phyloP scores from a whole-genome alignment of 2,329 filamentous ascomycete species.

The Cordyceps militaris region DNA sequence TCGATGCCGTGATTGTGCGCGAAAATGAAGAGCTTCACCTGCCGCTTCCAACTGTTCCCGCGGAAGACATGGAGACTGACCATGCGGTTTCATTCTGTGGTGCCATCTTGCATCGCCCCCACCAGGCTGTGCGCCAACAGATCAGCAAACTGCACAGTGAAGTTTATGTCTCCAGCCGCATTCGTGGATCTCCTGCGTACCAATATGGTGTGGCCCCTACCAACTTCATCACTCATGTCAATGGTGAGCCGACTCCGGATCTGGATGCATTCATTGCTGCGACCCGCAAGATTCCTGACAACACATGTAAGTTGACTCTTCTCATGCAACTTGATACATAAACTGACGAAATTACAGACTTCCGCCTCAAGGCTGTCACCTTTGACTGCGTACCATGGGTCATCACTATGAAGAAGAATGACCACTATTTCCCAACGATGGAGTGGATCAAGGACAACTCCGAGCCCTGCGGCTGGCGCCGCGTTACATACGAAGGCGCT shows the following conservation, averaged over 20 bases:
- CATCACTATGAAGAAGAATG: constrained; percentile 99
- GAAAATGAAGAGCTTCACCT: constrained; percentile 73
- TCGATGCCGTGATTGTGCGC: constrained; percentile 82
- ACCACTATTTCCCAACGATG: constrained; percentile 80
- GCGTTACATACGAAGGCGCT: constrained; percentile 54
- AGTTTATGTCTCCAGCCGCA: constrained; percentile 87
- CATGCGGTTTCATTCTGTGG: constrained; percentile 92
- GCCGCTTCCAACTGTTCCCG: constrained; percentile 76
- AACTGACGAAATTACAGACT: constrained; percentile 47
- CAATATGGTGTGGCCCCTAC: constrained; percentile 91
- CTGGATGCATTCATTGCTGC: constrained; percentile 73
- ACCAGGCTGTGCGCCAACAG: constrained; percentile 94
- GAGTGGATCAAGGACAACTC: constrained; percentile 60
- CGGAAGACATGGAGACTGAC: constrained; percentile 85
- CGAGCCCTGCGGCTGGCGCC: constrained; percentile 55
- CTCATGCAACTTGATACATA: background rate
- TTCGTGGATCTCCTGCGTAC: constrained; percentile 74
- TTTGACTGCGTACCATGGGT: constrained; percentile 99
- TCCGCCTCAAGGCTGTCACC: constrained; percentile 92
- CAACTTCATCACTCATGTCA: constrained; percentile 96
- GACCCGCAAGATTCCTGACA: constrained; percentile 84
- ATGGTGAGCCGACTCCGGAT: constrained; percentile 77
- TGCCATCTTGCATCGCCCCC: constrained; percentile 84
- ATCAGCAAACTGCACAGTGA: constrained; percentile 95
- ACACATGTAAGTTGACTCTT: constrained; percentile 60